Evolutionary conservation across 768 basidiomycete genomes (phyloP), one percentile per base, ranked within the genome.

Genomic region (Phanerodontia chrysosporium): DNA sequence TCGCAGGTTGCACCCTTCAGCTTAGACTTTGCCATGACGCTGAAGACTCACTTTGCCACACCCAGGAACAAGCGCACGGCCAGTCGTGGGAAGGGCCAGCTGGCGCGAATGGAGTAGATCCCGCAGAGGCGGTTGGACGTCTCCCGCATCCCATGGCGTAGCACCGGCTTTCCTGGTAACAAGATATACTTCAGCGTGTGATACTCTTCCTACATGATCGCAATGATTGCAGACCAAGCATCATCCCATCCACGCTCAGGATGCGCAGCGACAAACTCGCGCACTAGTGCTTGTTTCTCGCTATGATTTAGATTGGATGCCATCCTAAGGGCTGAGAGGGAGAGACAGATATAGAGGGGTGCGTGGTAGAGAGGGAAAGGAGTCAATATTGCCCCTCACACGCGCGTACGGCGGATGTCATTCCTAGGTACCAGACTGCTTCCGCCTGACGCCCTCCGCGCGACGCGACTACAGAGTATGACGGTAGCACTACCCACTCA

Each of bases 61-160:
- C 0, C 84, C 84, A 0, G 82, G 81, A 12, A 84, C 75, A 1
- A 85, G 68, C 4, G 80, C 82, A 45, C 76, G 62, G 3, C 75
- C 77, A 2, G 61, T 46, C 29, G 58, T 73, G 4, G 85, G 81
- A 45, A 82, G 73, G 0, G 75, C 68, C 16, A 84, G 63, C 29
- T 74, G 69, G 16, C 73, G 73, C 1, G 78, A 77, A 49, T 80
- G 72, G 25, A 88, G 66, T 1, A 85, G 68, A 51, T 84, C 81
- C 25, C 67, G 70, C 56, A 89, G 72, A 1, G 85, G 77, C 6
- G 82, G 85, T 62, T 88, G 86, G 3, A 75, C 64, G 6, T 73
- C 69, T 2, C 84, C 80, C 6, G 67, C 66, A 62, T 89, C 87
- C 87, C 88, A 90, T 0, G 88, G 87, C 0, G 84, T 87, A 1